Evolutionary conservation across 2,329 filamentous ascomycete species (phyloP).

Genomic region (Claviceps africana): DNA sequence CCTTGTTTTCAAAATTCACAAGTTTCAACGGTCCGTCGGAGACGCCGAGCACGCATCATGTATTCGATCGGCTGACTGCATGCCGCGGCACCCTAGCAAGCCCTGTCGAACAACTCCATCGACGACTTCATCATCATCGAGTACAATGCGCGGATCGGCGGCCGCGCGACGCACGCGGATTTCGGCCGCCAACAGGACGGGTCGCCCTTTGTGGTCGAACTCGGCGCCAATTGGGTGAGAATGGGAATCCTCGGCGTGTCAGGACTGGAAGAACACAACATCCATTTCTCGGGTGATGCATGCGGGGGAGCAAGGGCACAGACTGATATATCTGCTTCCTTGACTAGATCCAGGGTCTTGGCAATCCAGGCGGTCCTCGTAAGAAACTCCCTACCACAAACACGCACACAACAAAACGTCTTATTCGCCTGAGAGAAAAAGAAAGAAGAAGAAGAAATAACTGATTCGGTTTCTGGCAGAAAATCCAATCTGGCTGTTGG

Average conservation of each 20-base stretch:
- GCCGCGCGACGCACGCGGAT: slow-evolving; percentile 41
- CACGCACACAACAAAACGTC: neutral
- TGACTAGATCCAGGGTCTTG: slow-evolving; percentile 11
- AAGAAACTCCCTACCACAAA: slow-evolving; percentile 1
- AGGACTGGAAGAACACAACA: too few relatives aligned
- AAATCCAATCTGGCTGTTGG: slow-evolving; percentile 48
- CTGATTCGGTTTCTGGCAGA: slow-evolving; percentile 17
- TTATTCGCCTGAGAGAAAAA: too few relatives aligned
- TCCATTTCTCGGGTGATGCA: too few relatives aligned
- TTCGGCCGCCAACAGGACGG: slow-evolving; percentile 40
- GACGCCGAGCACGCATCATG: neutral
- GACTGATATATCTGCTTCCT: slow-evolving; percentile 7
- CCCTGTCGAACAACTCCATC: slow-evolving; percentile 45
- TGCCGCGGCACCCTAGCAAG: slow-evolving; percentile 24
- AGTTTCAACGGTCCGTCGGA: neutral
- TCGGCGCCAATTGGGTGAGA: slow-evolving; percentile 51
- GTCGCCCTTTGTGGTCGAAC: slow-evolving; percentile 42
- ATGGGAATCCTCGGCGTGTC: neutral
- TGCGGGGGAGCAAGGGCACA: too few relatives aligned
- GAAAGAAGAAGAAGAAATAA: neutral
- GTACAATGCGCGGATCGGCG: slow-evolving; percentile 47
- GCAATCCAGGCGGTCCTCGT: slow-evolving; percentile 13
- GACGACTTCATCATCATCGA: slow-evolving; percentile 53
- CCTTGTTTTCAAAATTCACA: neutral
- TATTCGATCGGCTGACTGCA: neutral